Conservation (phyloP, 805 yeast species). For the Hanseniaspora taiwanica region DNA sequence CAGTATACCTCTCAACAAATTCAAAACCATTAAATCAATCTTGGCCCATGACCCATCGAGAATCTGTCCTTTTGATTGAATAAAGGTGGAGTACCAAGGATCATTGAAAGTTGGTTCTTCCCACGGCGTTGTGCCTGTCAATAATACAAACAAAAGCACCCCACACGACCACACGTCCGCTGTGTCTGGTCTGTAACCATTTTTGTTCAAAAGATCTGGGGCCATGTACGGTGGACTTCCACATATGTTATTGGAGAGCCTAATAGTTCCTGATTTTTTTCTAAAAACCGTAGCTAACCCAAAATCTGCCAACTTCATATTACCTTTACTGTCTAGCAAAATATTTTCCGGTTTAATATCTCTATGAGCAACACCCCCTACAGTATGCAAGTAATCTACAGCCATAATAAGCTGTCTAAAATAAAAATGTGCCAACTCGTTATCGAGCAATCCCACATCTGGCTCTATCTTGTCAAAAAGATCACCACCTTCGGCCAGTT, state of each 20-base stretch:
- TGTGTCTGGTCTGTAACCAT: constrained; percentile 41
- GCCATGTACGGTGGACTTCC: constrained; percentile 74
- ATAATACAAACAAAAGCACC: constrained; percentile 43
- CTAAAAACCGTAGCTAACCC: constrained; percentile 56
- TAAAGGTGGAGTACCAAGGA: constrained; percentile 30
- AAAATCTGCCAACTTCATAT: constrained; percentile 63
- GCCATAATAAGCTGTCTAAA: constrained; percentile 55
- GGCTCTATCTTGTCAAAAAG: constrained; percentile 70
- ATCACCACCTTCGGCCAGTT: constrained; percentile 64
- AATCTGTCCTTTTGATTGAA: constrained; percentile 33
- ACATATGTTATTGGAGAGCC: constrained; percentile 40
- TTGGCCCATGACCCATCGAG: constrained; percentile 41
- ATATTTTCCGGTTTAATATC: constrained; percentile 63
- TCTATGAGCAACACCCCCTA: constrained; percentile 47
- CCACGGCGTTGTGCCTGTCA: constrained; percentile 64
- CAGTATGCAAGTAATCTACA: constrained; percentile 45
- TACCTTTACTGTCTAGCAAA: constrained; percentile 47
- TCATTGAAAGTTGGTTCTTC: constrained; percentile 46
- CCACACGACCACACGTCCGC: constrained; percentile 66
- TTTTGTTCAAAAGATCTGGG: constrained; percentile 44
- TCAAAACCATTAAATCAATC: constrained; percentile 34
- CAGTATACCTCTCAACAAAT: constrained; percentile 39
- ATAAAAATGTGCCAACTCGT: constrained; percentile 53
- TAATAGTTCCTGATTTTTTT: constrained; percentile 33
- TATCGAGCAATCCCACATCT: constrained; percentile 48